Evolutionary conservation across 139 green algal species (phyloP), one percentile per base, ranked within the genome.

Genomic region (Ettlia oleoabundans): DNA sequence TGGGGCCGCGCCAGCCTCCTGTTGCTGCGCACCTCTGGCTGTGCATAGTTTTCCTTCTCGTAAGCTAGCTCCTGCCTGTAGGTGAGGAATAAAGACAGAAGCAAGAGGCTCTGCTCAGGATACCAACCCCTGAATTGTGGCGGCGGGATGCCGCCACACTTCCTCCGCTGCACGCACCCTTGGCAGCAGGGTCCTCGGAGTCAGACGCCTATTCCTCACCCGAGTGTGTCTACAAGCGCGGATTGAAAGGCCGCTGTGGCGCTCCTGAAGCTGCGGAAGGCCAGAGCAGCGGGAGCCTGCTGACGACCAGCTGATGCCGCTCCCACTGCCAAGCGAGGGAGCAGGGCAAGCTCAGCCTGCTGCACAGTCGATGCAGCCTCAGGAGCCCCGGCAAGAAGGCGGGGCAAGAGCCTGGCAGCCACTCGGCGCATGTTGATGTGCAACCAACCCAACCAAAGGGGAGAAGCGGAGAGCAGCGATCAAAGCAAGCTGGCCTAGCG

Each of bases 11-110:
- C 47, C 47, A 58, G 47, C 47, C 47, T 58, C 47, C 47, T 24
- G 15, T 15, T 58, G 13, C 47, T 58, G 47, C 58, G 41, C 55
- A 83, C 65, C 66, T 94, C 91, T 3, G 84, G 82, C 41, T 77
- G 83, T 33, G 84, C 80, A 65, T 96, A 96, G 22, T 84, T 86
- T 32, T 90, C 84, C 43, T 87, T 82, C 74, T 95, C 93, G 47
- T 92, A 90, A 43, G 92, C 86, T 2, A 93, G 74, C 84, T 96
- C 93, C 30, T 91, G 86, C 8, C 73, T 80, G 73, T 2, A 3
- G 21, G 30, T 0, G n/a, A n/a, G 37, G 13, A 40, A 0, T 2
- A 30, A 41, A 43, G n/a, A 41, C 9, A 42, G 28, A n/a, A 8
- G 1, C 26, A 6, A 37, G 13, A 6, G 22, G 35, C 64, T n/a